Base-by-base conservation (phyloP, 306 rosid genomes). In the Sophora flavescens region DNA sequence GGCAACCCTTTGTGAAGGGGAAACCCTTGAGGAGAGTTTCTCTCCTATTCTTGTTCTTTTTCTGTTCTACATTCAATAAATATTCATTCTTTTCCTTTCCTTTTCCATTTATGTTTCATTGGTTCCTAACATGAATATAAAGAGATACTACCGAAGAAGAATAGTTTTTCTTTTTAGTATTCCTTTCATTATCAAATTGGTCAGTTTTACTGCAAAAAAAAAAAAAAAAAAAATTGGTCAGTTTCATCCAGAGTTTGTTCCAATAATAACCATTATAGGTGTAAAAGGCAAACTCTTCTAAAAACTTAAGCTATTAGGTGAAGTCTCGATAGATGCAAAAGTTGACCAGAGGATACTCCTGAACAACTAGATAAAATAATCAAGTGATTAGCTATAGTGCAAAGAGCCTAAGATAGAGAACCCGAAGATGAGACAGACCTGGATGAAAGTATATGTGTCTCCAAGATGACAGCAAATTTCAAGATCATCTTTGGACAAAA, bases 401-500 rank as follows among this genome's bases (percentile, higher is more conserved):
- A 13, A 5, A 50, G 15, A 48, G 53, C 53, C 58, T 16, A 52
- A 16, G 59, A 53, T 22, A 15, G 30, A 16, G 30, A 53, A 28
- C 28, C 12, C 8, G 61, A 8, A 18, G 33, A 16, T 18, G 61
- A 16, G 33, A 54, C 61, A 8, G 33, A 54, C 13, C 63, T 60
- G 11, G 6, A 16, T 77, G 39, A 48, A 52, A 39, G 6, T 13
- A 13, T 22, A 32, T 54, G 78, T 53, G 42, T 58, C 18, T 76
- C 22, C 53, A 5, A 7, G 54, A 63, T 58, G 57, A 45, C 33
- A 26, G 41, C 11, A 58, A 58, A 44, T 18, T 74, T 17, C 12
- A 52, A 66, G 77, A 59, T 77, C 72, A 66, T 16, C 32, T 44
- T 13, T 59, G 47, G 74, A 67, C 65, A 15, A 71, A 57, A 39